Evolutionary conservation across 2,329 filamentous ascomycete genomes (phyloP).

Genomic region (Fusarium veterinarium): DNA sequence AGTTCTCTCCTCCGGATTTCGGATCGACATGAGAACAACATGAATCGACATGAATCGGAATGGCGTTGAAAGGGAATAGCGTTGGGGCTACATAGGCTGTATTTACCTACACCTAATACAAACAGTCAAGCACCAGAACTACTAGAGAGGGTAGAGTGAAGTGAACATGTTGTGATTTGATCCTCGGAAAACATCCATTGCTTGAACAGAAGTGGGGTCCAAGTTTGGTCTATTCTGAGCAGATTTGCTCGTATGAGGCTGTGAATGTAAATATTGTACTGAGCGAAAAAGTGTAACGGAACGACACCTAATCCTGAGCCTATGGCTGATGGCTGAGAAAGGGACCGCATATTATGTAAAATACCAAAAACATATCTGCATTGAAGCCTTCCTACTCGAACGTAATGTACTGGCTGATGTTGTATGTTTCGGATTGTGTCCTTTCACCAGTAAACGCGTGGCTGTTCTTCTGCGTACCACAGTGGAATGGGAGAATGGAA

Average conservation of each 20-base stretch:
- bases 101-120: conserved; percentile 16
- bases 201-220: rapidly evolving
- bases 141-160: background rate
- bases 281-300: rapidly evolving
- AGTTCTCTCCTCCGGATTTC: background rate
- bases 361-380: too few species aligned
- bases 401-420: too few species aligned
- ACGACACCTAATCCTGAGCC: rapidly evolving
- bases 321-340: too few species aligned
- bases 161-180: rapidly evolving
- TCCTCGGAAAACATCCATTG: rapidly evolving
- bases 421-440: background rate
- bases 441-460: rapidly evolving
- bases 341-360: too few species aligned
- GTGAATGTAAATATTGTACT: rapidly evolving
- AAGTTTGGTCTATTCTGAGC: background rate
- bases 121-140: background rate
- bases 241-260: too few species aligned
- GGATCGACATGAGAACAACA: background rate
- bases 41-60: background rate
- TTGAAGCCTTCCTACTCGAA: rapidly evolving
- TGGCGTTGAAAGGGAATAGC: conserved; percentile 24
- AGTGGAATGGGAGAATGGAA: too few species aligned
- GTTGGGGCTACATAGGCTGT: conserved; percentile 10
- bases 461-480: background rate